These are phyloP conservation scores for Rubia balearica DNA, from an alignment of 305 asterid genomes.

Conservation along the genomic window DNA sequence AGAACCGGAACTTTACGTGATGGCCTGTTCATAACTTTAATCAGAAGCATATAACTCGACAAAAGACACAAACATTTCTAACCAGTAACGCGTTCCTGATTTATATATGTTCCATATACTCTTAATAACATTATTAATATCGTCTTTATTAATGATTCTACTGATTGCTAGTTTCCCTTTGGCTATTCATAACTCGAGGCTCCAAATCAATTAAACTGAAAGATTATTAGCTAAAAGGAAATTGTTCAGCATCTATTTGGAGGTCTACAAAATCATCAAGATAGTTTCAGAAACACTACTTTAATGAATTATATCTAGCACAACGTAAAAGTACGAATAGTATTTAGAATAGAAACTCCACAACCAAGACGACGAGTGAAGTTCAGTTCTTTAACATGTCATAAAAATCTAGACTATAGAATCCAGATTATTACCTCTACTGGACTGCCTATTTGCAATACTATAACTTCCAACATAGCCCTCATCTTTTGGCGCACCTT, in stretches of 20 bases:
- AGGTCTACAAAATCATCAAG: not conserved
- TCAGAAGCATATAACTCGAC: not conserved
- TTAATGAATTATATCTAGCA: too few relatives aligned
- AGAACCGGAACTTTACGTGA: not conserved
- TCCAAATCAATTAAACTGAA: not conserved
- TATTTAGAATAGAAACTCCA: not conserved
- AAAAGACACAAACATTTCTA: too few relatives aligned
- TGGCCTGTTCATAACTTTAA: not conserved
- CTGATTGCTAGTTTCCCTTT: not conserved
- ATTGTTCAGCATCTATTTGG: not conserved
- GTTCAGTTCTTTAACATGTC: constrained; percentile 1
- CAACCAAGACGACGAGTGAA: not conserved
- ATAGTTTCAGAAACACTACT: not conserved
- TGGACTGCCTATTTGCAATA: constrained; percentile 68
- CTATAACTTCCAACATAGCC: constrained; percentile 65
- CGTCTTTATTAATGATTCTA: not conserved
- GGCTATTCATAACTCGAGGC: not conserved
- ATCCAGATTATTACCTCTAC: constrained; percentile 55
- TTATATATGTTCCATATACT: not conserved
- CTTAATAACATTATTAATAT: not conserved
- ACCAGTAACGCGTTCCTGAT: too few relatives aligned
- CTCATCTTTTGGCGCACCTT: constrained; percentile 56
- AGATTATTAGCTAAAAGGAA: not conserved
- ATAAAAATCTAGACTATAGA: constrained; percentile 13
- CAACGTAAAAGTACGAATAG: not conserved